Conservation (phyloP, 257 asterid species). For the Solanum paucissectum region DNA sequence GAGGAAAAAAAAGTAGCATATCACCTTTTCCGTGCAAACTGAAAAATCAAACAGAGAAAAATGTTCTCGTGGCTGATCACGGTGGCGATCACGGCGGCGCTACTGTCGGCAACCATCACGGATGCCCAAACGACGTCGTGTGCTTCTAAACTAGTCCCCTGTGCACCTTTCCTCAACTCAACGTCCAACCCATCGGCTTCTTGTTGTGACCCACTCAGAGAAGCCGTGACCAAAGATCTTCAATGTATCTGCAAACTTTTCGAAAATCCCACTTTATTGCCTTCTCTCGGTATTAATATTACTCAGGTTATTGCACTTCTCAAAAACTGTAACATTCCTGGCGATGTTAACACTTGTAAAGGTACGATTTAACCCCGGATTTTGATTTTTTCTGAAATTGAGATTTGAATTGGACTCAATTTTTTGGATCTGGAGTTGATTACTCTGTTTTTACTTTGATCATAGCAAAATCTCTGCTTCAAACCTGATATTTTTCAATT, state of each 20-base stretch:
- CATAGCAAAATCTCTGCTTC: not conserved
- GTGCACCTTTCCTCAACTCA: conserved; percentile 20
- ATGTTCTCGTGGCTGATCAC: conserved; percentile 5
- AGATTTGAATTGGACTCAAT: not conserved
- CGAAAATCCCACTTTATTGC: conserved; percentile 1
- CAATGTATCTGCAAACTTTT: conserved; percentile 32
- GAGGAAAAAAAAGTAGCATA: accelerated
- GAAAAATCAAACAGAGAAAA: not conserved
- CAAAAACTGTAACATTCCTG: conserved; percentile 12
- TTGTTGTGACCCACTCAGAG: conserved; percentile 30
- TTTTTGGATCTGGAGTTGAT: not conserved
- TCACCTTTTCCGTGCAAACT: not conserved
- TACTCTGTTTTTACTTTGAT: not conserved
- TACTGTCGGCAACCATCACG: not conserved
- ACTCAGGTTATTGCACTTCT: conserved; percentile 39
- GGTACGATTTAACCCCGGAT: conserved; percentile 3
- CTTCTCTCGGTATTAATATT: conserved; percentile 6
- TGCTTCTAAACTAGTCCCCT: conserved; percentile 17
- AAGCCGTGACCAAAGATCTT: conserved; percentile 28
- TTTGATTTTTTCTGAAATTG: not conserved
- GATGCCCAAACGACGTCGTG: conserved; percentile 31
- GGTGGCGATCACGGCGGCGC: conserved; percentile 18
- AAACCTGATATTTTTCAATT: not conserved
- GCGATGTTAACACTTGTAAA: conserved; percentile 22
- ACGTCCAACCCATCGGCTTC: conserved; percentile 11